A percentile compares a stretch with the other conserved stretches of the same genome.
phyloP scores from a whole-genome alignment of 2,329 filamentous ascomycete species.

The Ophiostoma sp. region DNA sequence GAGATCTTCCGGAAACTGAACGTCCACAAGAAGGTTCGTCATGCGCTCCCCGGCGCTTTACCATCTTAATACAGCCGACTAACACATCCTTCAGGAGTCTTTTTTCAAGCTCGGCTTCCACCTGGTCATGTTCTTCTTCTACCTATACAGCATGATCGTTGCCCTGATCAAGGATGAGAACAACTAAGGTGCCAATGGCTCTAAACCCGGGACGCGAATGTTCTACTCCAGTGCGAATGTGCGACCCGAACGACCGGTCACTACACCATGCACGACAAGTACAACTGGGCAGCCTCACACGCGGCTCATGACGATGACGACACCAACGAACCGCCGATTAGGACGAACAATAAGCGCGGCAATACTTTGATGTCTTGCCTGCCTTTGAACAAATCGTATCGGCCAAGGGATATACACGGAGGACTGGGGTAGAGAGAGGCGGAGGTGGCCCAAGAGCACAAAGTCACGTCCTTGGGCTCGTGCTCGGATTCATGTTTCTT shows the following conservation, averaged over 20 bases:
- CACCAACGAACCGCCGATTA: background rate
- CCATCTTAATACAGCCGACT: background rate
- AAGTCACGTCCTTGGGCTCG: background rate
- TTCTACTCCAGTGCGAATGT: background rate
- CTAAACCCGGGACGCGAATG: background rate
- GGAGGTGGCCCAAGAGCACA: background rate
- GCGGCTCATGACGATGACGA: background rate
- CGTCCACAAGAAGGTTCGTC: constrained; percentile 87
- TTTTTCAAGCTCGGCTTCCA: constrained; percentile 99
- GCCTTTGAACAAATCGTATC: background rate
- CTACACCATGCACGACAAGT: background rate
- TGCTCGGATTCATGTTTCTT: background rate
- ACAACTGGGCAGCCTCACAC: background rate
- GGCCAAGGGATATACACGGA: background rate
- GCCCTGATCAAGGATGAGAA: constrained; percentile 94
- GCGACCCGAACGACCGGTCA: background rate
- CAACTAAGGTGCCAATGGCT: constrained; percentile 49
- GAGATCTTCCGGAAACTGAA: constrained; percentile 99
- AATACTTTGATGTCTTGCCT: background rate
- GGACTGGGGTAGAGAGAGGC: background rate
- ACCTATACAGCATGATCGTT: constrained; percentile 98
- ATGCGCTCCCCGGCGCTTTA: background rate
- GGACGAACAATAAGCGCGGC: background rate
- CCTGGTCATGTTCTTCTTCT: constrained; percentile 99
- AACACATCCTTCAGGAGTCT: constrained; percentile 63